Evolutionary conservation across 352 stramenopile species (phyloP).

Genomic region (Plasmopara muralis): DNA sequence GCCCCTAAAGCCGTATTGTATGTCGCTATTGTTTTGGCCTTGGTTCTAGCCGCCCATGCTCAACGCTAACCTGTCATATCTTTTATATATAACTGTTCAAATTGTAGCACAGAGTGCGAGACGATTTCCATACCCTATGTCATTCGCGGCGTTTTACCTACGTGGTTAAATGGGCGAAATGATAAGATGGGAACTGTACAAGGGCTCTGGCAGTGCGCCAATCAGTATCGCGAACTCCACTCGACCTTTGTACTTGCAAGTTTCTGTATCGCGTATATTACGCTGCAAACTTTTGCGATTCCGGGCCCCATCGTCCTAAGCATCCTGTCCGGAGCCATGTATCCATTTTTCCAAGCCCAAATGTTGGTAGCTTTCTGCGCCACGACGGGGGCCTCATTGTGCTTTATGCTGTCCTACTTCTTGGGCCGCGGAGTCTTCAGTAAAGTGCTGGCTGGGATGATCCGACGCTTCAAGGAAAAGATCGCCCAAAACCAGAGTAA

Average conservation of each 20-base stretch:
- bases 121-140: conserved; percentile 74
- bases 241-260: conserved; percentile 64
- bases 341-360: conserved; percentile 73
- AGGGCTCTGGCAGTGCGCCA: conserved; percentile 68
- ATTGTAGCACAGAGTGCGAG: conserved; percentile 46
- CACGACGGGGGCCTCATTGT: conserved; percentile 73
- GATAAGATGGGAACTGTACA: conserved; percentile 82
- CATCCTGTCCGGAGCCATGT: conserved; percentile 85
- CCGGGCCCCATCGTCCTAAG: conserved; percentile 81
- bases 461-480: conserved; percentile 73
- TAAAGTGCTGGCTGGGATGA: conserved; percentile 62
- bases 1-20: conserved; percentile 65
- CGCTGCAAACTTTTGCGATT: conserved; percentile 84
- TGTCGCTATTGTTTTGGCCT: conserved; percentile 12
- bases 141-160: conserved; percentile 70
- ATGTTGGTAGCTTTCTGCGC: conserved; percentile 78
- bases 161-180: conserved; percentile 71
- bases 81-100: conserved; percentile 6
- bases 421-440: conserved; percentile 70
- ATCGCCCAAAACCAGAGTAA: conserved; percentile 80
- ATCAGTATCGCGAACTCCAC: conserved; percentile 71
- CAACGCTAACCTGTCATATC: conserved; percentile 1
- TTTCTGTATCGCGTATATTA: conserved; percentile 84
- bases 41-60: background rate
- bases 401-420: conserved; percentile 83